Evolutionary conservation across 441 rosid species (phyloP).

Genomic region (Rhodomyrtus psidioides): DNA sequence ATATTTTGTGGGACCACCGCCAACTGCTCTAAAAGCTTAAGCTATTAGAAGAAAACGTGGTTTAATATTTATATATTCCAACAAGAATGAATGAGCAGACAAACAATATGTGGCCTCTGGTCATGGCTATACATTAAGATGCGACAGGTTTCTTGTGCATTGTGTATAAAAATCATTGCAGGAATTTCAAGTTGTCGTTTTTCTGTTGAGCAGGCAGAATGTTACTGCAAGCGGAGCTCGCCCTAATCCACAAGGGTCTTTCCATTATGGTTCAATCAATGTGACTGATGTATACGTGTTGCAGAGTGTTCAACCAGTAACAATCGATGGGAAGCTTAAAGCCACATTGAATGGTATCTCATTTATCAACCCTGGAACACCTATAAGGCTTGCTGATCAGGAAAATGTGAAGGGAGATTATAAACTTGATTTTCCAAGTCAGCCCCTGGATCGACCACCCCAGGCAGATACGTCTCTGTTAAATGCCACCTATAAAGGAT

Average conservation of each 20-base stretch:
- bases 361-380: constrained; percentile 59
- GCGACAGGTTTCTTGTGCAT: background rate
- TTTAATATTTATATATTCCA: too few relatives aligned
- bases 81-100: background rate
- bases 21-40: too few relatives aligned
- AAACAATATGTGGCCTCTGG: background rate
- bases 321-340: constrained; percentile 48
- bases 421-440: constrained; percentile 76
- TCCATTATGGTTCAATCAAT: constrained; percentile 79
- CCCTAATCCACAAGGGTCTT: constrained; percentile 95
- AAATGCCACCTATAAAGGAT: constrained; percentile 84
- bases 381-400: constrained; percentile 73
- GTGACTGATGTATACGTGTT: constrained; percentile 60
- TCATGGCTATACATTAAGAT: background rate
- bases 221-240: constrained; percentile 91
- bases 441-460: constrained; percentile 53
- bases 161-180: background rate
- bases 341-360: constrained; percentile 81
- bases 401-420: constrained; percentile 65
- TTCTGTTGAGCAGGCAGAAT: constrained; percentile 50
- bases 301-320: constrained; percentile 60
- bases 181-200: constrained; percentile 23
- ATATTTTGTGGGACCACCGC: too few relatives aligned
- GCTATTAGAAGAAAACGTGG: too few relatives aligned
- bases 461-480: constrained; percentile 55